Conservation (phyloP, 495 filamentous ascomycete genomes). For the Lineolata rhizophorae region DNA sequence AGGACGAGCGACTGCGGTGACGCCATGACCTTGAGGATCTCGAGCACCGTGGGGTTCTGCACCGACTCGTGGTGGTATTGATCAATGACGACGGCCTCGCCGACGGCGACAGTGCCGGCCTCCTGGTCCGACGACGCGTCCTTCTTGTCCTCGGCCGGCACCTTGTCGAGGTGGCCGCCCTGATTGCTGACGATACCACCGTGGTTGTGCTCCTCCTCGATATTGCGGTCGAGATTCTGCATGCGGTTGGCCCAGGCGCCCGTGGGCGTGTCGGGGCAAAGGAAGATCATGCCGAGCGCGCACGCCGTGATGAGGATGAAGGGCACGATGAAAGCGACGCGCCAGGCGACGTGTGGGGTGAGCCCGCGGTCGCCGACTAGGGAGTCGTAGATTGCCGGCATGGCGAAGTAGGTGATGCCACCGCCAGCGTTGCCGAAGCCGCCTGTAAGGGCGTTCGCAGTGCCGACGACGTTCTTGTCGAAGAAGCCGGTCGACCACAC, state of each 20-base stretch:
- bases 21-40: conserved; percentile 33
- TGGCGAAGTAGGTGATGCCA: conserved; percentile 73
- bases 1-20: conserved; percentile 47
- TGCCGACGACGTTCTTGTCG: conserved; percentile 86
- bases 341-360: conserved; percentile 50
- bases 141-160: conserved; percentile 5
- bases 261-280: conserved; percentile 68
- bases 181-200: conserved; percentile 27
- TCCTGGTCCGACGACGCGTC: conserved; percentile 14
- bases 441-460: conserved; percentile 68
- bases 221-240: neutral
- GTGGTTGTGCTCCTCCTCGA: neutral
- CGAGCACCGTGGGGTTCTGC: conserved; percentile 38
- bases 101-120: conserved; percentile 14
- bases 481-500: conserved; percentile 94
- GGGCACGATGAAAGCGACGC: conserved; percentile 65
- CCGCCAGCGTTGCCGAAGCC: conserved; percentile 84
- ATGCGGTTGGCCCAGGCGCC: conserved; percentile 62
- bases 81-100: conserved; percentile 29
- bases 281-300: conserved; percentile 44
- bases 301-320: conserved; percentile 47
- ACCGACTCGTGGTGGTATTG: conserved; percentile 41
- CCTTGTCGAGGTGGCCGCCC: conserved; percentile 17
- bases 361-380: conserved; percentile 38
- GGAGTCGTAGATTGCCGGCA: conserved; percentile 79